Evolutionary conservation across 345 rosid genomes (phyloP).

Genomic region (Firmiana major): DNA sequence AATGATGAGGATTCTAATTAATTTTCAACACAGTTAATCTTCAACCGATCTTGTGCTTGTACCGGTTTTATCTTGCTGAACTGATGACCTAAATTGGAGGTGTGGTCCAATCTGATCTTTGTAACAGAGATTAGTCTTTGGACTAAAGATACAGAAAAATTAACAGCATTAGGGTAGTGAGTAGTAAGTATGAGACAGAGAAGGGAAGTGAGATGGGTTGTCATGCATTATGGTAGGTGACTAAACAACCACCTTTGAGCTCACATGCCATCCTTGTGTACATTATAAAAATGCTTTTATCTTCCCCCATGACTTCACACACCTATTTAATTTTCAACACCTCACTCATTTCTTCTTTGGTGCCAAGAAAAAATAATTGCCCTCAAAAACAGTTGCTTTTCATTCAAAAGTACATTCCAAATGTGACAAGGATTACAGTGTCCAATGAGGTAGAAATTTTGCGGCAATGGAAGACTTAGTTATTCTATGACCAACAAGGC

Average conservation of each 20-base stretch:
- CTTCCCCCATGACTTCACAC: conserved; percentile 30
- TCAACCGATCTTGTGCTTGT: neutral
- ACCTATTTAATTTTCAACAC: conserved; percentile 29
- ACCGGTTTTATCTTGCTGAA: conserved; percentile 15
- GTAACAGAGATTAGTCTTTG: conserved; percentile 1
- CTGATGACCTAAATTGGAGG: conserved; percentile 7
- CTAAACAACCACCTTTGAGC: conserved; percentile 48
- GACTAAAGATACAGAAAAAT: neutral
- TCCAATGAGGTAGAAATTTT: neutral
- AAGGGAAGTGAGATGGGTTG: conserved; percentile 39
- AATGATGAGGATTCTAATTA: neutral
- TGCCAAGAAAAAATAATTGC: conserved; percentile 32
- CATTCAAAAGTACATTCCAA: conserved; percentile 10
- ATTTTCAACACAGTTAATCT: neutral
- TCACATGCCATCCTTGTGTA: conserved; percentile 44
- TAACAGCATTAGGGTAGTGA: neutral
- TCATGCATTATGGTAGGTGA: conserved; percentile 52
- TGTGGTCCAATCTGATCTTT: conserved; percentile 16
- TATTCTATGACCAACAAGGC: neutral
- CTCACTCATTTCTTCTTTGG: conserved; percentile 43
- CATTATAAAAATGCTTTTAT: conserved; percentile 24
- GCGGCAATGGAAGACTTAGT: neutral
- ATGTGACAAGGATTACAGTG: neutral
- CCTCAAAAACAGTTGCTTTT: neutral
- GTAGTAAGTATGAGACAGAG: conserved; percentile 6